Percentiles rank a stretch among this genome's conserved stretches.
phyloP scores from a whole-genome alignment of 78 protist genomes.

The Dictyostelium firmibasis region DNA sequence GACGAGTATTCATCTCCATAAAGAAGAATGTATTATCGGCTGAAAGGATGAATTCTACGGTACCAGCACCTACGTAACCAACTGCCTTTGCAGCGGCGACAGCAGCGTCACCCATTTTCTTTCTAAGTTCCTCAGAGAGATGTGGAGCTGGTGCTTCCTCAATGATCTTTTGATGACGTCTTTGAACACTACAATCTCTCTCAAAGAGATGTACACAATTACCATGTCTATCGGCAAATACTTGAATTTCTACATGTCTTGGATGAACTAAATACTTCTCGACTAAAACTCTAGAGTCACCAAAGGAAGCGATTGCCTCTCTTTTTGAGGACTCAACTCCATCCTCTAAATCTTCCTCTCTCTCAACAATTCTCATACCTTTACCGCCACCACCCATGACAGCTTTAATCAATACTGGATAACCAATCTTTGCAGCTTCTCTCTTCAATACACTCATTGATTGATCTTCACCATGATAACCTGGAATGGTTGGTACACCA shows the following conservation, averaged over 20 bases:
- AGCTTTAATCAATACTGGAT: constrained; percentile 96
- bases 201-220: constrained; percentile 93
- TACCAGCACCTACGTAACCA: constrained; percentile 97
- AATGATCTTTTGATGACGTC: constrained; percentile 98
- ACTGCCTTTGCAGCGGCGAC: constrained; percentile 95
- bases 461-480: constrained; percentile 97
- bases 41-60: constrained; percentile 95
- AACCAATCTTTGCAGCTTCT: constrained; percentile 91
- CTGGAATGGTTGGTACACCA: constrained; percentile 85
- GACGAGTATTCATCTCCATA: constrained; percentile 96
- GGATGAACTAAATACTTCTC: constrained; percentile 92
- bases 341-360: constrained; percentile 76
- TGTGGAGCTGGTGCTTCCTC: constrained; percentile 97
- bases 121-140: constrained; percentile 80
- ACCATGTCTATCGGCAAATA: constrained; percentile 94
- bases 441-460: constrained; percentile 32
- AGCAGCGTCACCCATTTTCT: constrained; percentile 93
- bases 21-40: constrained; percentile 85
- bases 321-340: constrained; percentile 82
- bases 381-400: constrained; percentile 97
- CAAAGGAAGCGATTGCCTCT: constrained; percentile 91
- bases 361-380: constrained; percentile 91
- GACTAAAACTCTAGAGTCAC: constrained; percentile 92
- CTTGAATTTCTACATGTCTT: constrained; percentile 96
- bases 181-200: constrained; percentile 97